Base-by-base conservation (phyloP, 1,139 yeast genomes). In the Yamadazyma songkhlaensis region DNA sequence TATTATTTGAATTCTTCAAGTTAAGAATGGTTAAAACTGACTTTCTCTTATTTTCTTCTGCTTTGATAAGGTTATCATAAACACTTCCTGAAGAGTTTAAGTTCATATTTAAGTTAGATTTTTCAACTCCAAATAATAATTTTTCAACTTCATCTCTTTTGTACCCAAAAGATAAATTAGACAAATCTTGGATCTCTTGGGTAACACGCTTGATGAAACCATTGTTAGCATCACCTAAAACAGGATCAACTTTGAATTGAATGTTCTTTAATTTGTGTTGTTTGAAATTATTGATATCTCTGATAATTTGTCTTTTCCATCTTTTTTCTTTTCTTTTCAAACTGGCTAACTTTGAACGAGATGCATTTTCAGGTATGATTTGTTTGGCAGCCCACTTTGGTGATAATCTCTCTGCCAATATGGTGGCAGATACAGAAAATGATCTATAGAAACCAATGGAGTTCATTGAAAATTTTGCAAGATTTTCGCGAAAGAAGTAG, bases 41-140 rank as follows among this genome's bases (percentile, higher is more conserved):
- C 39, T 79, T 81, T 46, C 81, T 79, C 62, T 84, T 87, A 43
- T 72, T 74, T 41, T 71, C 74, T 50, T 84, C 84, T 9, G 55
- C 41, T 14, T 65, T 64, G 32, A 62, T 57, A 9, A 66, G 62
- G 26, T 78, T 67, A 36, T 69, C 72, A 40, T 74, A 59, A 6
- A 84, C 75, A 20, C 46, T 54, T 35, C 49, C 58, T 6, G 15
- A 12, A 21, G 59, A 56, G n/a, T 49, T 49, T 17, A 17, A 17
- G 36, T 55, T 47, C 37, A 55, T 58, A 39, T 58, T 62, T 37
- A 69, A 51, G 4, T 64, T 60, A 10, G 73, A 71, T 47, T 67
- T 57, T 75, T 79, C 68, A 4, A 95, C 94, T 32, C 96, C 95
- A 50, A 74, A 84, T 41, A 88, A 56, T 43, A 89, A 67, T 55